phyloP scores from a whole-genome alignment of 129 eudicot species.

The Centella asiatica region DNA sequence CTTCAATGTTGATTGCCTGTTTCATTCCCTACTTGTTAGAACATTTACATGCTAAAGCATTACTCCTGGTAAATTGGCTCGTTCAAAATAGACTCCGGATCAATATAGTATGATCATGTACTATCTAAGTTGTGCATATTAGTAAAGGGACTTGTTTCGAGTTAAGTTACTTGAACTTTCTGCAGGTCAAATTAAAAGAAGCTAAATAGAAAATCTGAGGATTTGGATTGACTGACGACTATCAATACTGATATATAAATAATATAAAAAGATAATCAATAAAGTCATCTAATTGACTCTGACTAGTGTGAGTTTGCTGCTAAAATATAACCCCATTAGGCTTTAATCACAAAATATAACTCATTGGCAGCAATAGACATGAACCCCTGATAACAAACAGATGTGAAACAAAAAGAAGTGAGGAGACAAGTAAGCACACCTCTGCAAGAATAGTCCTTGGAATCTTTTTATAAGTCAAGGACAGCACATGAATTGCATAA shows the following conservation, averaged over 20 bases:
- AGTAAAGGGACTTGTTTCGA: neutral
- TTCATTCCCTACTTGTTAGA: conserved; percentile 5
- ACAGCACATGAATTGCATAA: conserved; percentile 81
- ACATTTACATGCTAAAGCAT: neutral
- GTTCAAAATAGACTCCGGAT: neutral
- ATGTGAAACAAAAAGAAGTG: neutral
- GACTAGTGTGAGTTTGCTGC: too few relatives aligned
- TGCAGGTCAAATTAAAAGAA: too few relatives aligned
- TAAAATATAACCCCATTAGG: too few relatives aligned
- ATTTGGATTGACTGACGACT: too few relatives aligned
- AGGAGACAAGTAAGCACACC: conserved; percentile 33
- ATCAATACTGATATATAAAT: too few relatives aligned
- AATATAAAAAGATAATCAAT: too few relatives aligned
- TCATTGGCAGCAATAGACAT: too few relatives aligned
- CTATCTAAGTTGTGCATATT: neutral
- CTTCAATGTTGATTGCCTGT: conserved; percentile 90
- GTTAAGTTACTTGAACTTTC: neutral
- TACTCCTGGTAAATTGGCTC: neutral
- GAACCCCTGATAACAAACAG: neutral
- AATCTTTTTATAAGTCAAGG: conserved; percentile 71
- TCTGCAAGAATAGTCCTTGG: conserved; percentile 77
- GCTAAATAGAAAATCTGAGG: too few relatives aligned
- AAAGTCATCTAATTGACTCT: too few relatives aligned
- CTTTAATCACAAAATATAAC: too few relatives aligned
- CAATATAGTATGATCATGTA: neutral